A percentile compares a stretch with the other conserved stretches of the same genome.
These are phyloP conservation scores for Amanita fuliginea DNA, from an alignment of 768 basidiomycete species.

Conservation along the genomic window DNA sequence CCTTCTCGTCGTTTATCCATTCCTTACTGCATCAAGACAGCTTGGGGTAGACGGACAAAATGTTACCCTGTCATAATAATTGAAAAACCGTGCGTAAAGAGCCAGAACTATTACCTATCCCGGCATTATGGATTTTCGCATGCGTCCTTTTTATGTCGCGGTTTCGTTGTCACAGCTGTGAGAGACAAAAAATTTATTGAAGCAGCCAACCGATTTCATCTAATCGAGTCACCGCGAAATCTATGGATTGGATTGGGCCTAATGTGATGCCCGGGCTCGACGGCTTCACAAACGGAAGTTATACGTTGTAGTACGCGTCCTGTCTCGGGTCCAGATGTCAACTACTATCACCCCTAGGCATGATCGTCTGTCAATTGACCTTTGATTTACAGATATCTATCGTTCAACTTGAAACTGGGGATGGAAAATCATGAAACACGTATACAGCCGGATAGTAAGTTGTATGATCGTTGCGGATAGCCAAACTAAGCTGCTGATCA, in stretches of 20 bases:
- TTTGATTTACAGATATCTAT: not conserved
- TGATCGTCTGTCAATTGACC: not conserved
- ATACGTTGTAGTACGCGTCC: too few species aligned
- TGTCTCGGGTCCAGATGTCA: not conserved
- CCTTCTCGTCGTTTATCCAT: slow-evolving; percentile 46
- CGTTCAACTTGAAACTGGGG: not conserved
- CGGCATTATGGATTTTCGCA: not conserved
- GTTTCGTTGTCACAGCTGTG: too few species aligned
- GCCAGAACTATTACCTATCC: too few species aligned
- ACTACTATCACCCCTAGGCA: not conserved
- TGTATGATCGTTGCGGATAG: not conserved
- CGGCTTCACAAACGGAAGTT: not conserved
- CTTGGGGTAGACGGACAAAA: not conserved
- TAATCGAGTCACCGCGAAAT: too few species aligned
- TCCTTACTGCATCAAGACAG: slow-evolving; percentile 17
- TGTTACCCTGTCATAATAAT: not conserved
- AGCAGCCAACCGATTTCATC: too few species aligned
- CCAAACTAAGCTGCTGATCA: slow-evolving; percentile 1
- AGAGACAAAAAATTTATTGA: too few species aligned
- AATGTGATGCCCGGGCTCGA: not conserved
- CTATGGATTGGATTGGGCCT: too few species aligned
- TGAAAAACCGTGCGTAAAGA: too few species aligned
- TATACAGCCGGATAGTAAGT: not conserved
- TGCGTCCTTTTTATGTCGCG: too few species aligned
- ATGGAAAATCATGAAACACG: not conserved